Evolutionary conservation across 768 basidiomycete genomes (phyloP), one percentile per base, ranked within the genome.

Genomic region (Suillus sp.): DNA sequence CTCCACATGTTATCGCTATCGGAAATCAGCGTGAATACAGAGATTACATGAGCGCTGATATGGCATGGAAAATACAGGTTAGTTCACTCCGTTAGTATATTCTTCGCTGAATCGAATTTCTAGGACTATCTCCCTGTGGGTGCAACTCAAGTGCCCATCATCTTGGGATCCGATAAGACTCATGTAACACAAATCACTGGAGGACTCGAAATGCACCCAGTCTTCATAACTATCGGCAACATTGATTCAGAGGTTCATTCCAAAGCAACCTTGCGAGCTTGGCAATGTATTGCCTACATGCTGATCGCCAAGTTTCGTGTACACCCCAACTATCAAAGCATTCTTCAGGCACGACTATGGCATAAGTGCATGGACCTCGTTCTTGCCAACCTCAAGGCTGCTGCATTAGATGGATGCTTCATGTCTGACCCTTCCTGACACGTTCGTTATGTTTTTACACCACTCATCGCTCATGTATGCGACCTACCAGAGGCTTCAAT

Each of bases 101-200:
- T 78, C 75, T 51, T 78, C 75, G 35, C 30, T 40, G 7, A 18
- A 5, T 40, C 7, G 5, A 18, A 18, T 40, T 79, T 78, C 40
- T 43, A 68, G 70, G 57, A 59, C 2, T 32, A 66, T 48, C 45
- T 75, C n/a, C 72, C 69, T 5, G 13, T 47, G 4, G 74, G 73
- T 0, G 62, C 68, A 1, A 76, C 74, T 2, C 62, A 78, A 13
- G 63, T 77, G 3, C 73, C 75, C 4, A 65, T 68, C 3, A 68
- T 78, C 20, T 55, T 70, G 1, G 71, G 72, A 11, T 74, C 74
- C 1, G 73, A 78, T 59, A 78, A 78, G 60, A 77, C 77, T 14
- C 69, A 66, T 57, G 70, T 78, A 16, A 72, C 74, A 0, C 59
- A 66, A 16, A 69, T 68, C 62, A 75, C 72, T 8, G 75, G 76